These are phyloP conservation scores for Epicoccum nigrum DNA, from an alignment of 2,329 filamentous ascomycete species.

Conservation along the genomic window DNA sequence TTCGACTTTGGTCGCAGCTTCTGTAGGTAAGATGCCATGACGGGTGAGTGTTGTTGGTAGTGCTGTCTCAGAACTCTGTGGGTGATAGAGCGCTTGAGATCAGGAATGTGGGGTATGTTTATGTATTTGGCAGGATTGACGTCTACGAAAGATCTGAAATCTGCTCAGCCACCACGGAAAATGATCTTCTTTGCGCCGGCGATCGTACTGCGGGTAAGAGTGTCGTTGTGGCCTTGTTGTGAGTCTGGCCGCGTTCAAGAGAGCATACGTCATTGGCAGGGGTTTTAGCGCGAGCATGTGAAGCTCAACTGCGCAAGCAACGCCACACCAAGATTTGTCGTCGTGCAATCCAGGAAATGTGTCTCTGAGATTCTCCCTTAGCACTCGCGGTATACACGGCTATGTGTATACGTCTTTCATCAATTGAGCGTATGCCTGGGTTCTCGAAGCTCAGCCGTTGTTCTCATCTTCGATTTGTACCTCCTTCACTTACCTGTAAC, in stretches of 20 bases:
- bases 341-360: too few species aligned
- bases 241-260: conserved; percentile 23
- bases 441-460: too few species aligned
- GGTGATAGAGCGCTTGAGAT: not conserved
- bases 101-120: conserved; percentile 2
- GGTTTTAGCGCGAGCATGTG: conserved; percentile 23
- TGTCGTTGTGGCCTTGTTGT: conserved; percentile 30
- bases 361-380: not conserved
- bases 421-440: too few species aligned
- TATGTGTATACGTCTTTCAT: too few species aligned
- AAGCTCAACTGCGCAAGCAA: not conserved
- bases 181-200: conserved; percentile 24
- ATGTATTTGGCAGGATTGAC: conserved; percentile 1
- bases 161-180: conserved; percentile 14
- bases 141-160: conserved; percentile 1
- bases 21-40: conserved; percentile 42
- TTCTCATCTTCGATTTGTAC: too few species aligned
- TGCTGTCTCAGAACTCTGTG: not conserved
- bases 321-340: conserved; percentile 1
- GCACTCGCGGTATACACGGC: too few species aligned
- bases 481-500: too few species aligned
- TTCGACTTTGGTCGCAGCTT: conserved; percentile 44
- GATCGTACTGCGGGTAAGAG: conserved; percentile 21
- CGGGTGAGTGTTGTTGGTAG: not conserved
- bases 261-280: conserved; percentile 40